Evolutionary conservation across 169 alveolate species (phyloP).

Genomic region (Plasmodium coatneyi): DNA sequence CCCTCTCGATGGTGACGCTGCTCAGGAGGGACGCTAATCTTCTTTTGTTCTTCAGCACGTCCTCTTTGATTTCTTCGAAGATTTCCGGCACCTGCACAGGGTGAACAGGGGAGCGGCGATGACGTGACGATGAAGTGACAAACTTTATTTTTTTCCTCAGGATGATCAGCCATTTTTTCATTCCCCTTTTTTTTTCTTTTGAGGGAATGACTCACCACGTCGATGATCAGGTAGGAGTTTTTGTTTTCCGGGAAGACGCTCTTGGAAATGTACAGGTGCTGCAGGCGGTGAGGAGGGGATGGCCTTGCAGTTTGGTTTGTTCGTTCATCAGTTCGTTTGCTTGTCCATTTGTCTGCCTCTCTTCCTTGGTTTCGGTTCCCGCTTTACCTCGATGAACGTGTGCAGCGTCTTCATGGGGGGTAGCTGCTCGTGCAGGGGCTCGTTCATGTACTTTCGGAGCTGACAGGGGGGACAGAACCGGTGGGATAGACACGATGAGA

Average conservation of each 20-base stretch:
- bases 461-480: neutral
- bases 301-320: neutral
- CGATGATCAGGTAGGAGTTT: conserved; percentile 57
- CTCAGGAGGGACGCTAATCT: neutral
- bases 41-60: conserved; percentile 40
- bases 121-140: neutral
- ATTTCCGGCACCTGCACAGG: conserved; percentile 61
- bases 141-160: neutral
- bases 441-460: conserved; percentile 68
- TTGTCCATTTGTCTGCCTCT: neutral
- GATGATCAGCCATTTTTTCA: neutral
- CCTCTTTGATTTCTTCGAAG: conserved; percentile 54
- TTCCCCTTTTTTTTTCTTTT: neutral
- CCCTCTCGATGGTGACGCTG: conserved; percentile 37
- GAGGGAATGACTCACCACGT: conserved; percentile 18
- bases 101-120: neutral
- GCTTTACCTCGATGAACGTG: conserved; percentile 57
- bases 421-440: conserved; percentile 33
- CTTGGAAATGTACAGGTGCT: conserved; percentile 66
- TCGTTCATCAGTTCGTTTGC: neutral
- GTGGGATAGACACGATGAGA: neutral
- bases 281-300: neutral
- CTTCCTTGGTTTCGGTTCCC: neutral
- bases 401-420: conserved; percentile 66
- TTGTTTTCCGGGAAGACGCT: conserved; percentile 63